Conservation (phyloP, 192 early-diverging fungal species). For the Geranomyces variabilis region DNA sequence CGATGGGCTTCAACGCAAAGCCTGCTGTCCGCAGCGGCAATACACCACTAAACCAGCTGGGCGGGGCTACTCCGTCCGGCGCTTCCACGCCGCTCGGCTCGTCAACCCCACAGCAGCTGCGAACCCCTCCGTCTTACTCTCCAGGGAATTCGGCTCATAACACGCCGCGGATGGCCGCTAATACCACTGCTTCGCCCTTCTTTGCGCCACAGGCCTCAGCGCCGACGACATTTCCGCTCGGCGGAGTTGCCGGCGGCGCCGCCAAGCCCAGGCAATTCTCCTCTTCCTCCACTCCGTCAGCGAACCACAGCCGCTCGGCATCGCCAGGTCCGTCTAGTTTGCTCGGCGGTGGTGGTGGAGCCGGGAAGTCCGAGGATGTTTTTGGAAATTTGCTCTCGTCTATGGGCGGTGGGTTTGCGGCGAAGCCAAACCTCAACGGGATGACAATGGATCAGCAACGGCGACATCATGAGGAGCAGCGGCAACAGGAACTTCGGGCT, state of each 20-base stretch:
- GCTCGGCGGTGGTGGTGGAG: neutral
- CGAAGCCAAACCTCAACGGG: slow-evolving; percentile 10
- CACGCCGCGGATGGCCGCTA: slow-evolving; percentile 25
- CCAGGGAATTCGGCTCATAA: neutral
- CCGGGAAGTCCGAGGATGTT: slow-evolving; percentile 20
- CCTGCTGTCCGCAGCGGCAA: slow-evolving; percentile 15
- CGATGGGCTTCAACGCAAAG: slow-evolving; percentile 18
- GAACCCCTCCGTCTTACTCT: slow-evolving; percentile 21
- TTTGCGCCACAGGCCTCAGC: slow-evolving; percentile 1
- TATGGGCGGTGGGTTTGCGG: slow-evolving; percentile 22
- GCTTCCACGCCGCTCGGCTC: neutral
- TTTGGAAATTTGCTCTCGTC: slow-evolving; percentile 35
- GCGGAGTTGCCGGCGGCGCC: neutral
- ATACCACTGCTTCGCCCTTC: slow-evolving; percentile 3
- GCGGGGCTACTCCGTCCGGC: neutral
- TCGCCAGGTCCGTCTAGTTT: slow-evolving; percentile 13
- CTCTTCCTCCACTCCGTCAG: neutral
- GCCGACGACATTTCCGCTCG: neutral
- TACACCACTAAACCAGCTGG: slow-evolving; percentile 27
- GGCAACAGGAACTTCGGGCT: neutral
- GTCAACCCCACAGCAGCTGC: neutral
- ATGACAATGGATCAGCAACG: slow-evolving; percentile 35
- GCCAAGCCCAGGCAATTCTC: neutral
- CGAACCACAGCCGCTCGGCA: slow-evolving; percentile 16
- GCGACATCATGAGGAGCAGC: slow-evolving; percentile 19